phyloP scores from a whole-genome alignment of 2,329 filamentous ascomycete species.

The Incumbomyces delicatus region DNA sequence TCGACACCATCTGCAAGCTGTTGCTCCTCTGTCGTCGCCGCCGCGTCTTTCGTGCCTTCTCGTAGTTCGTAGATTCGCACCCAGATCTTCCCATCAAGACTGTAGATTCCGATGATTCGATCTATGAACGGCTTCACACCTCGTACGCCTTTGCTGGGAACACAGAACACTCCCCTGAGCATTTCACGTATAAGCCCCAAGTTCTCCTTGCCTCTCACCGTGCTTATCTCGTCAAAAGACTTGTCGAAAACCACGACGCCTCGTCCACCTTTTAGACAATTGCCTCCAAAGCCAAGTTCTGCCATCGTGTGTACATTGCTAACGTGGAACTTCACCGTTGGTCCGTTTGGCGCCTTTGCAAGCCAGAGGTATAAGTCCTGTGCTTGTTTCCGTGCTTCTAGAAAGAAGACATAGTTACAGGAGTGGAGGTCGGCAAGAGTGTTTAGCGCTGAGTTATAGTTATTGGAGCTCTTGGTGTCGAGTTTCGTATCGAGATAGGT shows the following conservation, averaged over 20 bases:
- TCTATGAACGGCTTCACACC: conserved; percentile 95
- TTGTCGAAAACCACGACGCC: conserved; percentile 87
- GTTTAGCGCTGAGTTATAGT: conserved; percentile 64
- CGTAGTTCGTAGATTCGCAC: conserved; percentile 88
- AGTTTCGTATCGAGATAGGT: conserved; percentile 92
- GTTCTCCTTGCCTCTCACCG: conserved; percentile 32
- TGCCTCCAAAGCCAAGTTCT: conserved; percentile 91
- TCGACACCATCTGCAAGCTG: conserved; percentile 32
- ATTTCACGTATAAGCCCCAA: conserved; percentile 63
- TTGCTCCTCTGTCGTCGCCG: conserved; percentile 14
- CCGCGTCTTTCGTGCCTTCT: conserved; percentile 46
- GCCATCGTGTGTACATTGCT: conserved; percentile 82
- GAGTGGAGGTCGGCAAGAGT: conserved; percentile 71
- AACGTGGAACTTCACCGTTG: conserved; percentile 50
- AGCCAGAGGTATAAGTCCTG: conserved; percentile 94
- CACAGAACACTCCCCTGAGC: conserved; percentile 81
- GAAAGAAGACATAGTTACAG: conserved; percentile 90
- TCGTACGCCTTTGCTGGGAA: conserved; percentile 68
- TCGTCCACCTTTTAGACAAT: conserved; percentile 87
- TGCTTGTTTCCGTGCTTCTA: conserved; percentile 78
- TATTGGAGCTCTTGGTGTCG: conserved; percentile 68
- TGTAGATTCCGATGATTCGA: conserved; percentile 84
- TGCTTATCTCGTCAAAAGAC: conserved; percentile 68
- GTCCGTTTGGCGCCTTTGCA: conserved; percentile 78
- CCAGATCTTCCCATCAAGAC: conserved; percentile 92